Evolutionary conservation across 345 rosid genomes (phyloP).

Genomic region (Carallia pectinifolia): DNA sequence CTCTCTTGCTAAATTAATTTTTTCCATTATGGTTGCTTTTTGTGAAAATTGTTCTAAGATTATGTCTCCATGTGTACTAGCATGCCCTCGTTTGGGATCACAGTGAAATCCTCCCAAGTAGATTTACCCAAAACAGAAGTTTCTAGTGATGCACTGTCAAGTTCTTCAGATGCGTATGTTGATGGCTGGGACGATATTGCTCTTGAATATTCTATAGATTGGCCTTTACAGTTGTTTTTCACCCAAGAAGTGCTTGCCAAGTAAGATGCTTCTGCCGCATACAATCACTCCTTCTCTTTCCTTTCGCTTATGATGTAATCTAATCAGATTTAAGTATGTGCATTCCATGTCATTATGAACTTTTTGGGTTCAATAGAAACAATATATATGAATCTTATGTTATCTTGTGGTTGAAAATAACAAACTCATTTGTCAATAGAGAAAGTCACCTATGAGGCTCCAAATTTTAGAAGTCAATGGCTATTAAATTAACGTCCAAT

Average conservation of each 20-base stretch:
- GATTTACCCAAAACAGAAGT: slow-evolving; percentile 55
- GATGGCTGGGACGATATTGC: slow-evolving; percentile 98
- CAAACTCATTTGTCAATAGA: too few species aligned
- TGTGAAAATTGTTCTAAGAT: slow-evolving; percentile 7
- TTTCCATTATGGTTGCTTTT: background rate
- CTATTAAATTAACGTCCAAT: too few species aligned
- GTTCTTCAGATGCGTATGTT: slow-evolving; percentile 50
- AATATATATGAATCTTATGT: too few species aligned
- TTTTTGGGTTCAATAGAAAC: too few species aligned
- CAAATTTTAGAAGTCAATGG: too few species aligned
- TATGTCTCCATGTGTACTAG: slow-evolving; percentile 34
- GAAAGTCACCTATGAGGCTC: too few species aligned
- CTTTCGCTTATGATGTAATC: background rate
- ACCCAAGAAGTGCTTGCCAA: slow-evolving; percentile 93
- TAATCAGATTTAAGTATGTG: too few species aligned
- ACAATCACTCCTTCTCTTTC: background rate
- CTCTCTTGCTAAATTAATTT: background rate
- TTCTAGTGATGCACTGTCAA: slow-evolving; percentile 33
- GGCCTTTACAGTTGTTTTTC: slow-evolving; percentile 94
- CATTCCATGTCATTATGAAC: too few species aligned
- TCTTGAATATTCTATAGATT: slow-evolving; percentile 86
- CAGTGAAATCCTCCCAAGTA: slow-evolving; percentile 65
- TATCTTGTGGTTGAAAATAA: too few species aligned
- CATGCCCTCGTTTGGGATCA: slow-evolving; percentile 84
- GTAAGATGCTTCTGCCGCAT: slow-evolving; percentile 48